These are phyloP conservation scores for Aspergillus neoniger DNA, from an alignment of 2,329 filamentous ascomycete genomes.

Conservation along the genomic window DNA sequence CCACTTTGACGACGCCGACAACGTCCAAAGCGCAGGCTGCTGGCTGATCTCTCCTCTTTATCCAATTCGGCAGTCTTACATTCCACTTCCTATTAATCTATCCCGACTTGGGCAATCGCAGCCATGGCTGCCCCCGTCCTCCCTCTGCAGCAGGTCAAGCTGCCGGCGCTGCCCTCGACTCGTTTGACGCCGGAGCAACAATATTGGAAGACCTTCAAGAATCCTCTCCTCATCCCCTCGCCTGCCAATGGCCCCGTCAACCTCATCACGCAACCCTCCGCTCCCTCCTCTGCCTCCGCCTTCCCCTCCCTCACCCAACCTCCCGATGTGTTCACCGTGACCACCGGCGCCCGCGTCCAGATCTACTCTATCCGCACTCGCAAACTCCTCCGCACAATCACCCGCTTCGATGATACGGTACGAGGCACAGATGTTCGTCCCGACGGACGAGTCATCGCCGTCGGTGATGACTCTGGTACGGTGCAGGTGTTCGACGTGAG, in stretches of 20 bases:
- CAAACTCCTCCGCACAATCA: slow-evolving; percentile 90
- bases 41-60: not conserved
- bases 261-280: slow-evolving; percentile 74
- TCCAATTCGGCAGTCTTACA: not conserved
- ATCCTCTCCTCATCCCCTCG: slow-evolving; percentile 84
- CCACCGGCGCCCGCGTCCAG: slow-evolving; percentile 90
- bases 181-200: slow-evolving; percentile 82
- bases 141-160: slow-evolving; percentile 76
- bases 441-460: slow-evolving; percentile 85
- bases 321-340: slow-evolving; percentile 75
- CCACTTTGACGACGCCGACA: not conserved
- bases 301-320: slow-evolving; percentile 50
- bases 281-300: slow-evolving; percentile 46
- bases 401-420: slow-evolving; percentile 87
- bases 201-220: slow-evolving; percentile 96
- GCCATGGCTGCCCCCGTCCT: slow-evolving; percentile 83
- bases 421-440: slow-evolving; percentile 84
- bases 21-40: slow-evolving; percentile 1
- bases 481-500: slow-evolving; percentile 94
- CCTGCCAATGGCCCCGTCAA: slow-evolving; percentile 88
- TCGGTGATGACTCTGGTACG: slow-evolving; percentile 86
- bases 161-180: slow-evolving; percentile 78
- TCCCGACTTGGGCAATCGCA: slow-evolving; percentile 3
- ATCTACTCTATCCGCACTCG: slow-evolving; percentile 90
- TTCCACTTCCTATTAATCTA: not conserved